Evolutionary conservation across 2,329 filamentous ascomycete genomes (phyloP), one percentile per base, ranked within the genome.

Genomic region (Diplocarpon rosae): DNA sequence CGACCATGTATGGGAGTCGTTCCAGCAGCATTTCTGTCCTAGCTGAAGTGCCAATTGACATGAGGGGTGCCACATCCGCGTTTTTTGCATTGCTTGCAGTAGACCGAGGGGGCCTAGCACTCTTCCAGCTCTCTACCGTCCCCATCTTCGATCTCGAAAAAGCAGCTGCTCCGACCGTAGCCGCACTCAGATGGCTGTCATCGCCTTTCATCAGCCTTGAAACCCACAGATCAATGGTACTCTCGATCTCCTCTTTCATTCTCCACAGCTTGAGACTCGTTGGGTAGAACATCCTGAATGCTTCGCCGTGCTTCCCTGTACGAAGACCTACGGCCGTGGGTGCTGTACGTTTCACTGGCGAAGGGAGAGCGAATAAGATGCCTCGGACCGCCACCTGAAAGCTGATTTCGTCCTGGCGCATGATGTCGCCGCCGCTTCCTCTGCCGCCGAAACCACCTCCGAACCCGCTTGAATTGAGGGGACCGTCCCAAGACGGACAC

Each of bases 261-360:
- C 82, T 75, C 87, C 89, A 95, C 10, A 95, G 64, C 55, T 87
- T 87, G 34, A 94, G 67, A 44, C 83, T 87, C 0, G 80, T 80
- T 0, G 92, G 92, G 58, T 92, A 98, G 54, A 89, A 93, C 85
- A 98, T 95, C 59, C 85, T 89, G 66, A 80, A 82, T 0, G 83
- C 75, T 57, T 88, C 85, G 2, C 67, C 64, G 38, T 69, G 63
- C 70, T 62, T 42, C 42, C 57, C 48, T 43, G 59, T 47, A 50
- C 56, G 45, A 48, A 60, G 46, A 2, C 58, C 59, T 7, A 36
- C 43, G 5, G 51, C 51, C 50, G 57, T 66, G 56, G 59, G 64
- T 56, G 58, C 58, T 70, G 71, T 72, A n/a, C 80, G 74, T 61
- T 85, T 90, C 9, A 98, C 92, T 0, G 90, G 90, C 55, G 76